Evolutionary conservation across 352 stramenopile species (phyloP).

Genomic region (Saprolegnia diclina): DNA sequence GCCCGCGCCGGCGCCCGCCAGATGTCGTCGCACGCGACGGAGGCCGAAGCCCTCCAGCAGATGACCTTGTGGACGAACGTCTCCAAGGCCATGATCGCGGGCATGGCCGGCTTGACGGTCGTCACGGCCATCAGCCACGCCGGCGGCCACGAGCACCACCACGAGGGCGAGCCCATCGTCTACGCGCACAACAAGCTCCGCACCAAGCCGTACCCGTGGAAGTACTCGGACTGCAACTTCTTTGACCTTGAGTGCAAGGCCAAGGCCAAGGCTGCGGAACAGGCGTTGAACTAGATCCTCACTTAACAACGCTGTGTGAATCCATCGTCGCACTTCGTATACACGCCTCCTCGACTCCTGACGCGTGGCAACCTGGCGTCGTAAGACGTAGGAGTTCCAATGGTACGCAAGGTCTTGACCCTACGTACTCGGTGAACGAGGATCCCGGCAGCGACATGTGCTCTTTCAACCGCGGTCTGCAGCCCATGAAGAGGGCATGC

Average conservation of each 20-base stretch:
- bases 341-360: neutral
- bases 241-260: conserved; percentile 70
- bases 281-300: conserved; percentile 41
- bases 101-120: conserved; percentile 52
- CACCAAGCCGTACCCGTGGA: conserved; percentile 83
- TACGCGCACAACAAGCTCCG: conserved; percentile 84
- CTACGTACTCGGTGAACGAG: too few species aligned
- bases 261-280: conserved; percentile 52
- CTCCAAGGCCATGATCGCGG: conserved; percentile 76
- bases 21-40: conserved; percentile 68
- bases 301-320: neutral
- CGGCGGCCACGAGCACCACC: conserved; percentile 44
- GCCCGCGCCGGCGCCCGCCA: conserved; percentile 47
- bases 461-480: too few species aligned
- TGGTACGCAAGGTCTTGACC: too few species aligned
- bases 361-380: too few species aligned
- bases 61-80: conserved; percentile 82
- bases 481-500: too few species aligned
- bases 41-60: conserved; percentile 81
- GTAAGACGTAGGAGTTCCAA: too few species aligned
- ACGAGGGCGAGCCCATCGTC: conserved; percentile 46
- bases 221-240: conserved; percentile 73
- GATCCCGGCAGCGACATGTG: too few species aligned
- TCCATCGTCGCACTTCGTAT: neutral
- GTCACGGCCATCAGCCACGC: conserved; percentile 48